Evolutionary conservation across 2,329 filamentous ascomycete genomes (phyloP).

Genomic region (Rhynchosporium graminicola): DNA sequence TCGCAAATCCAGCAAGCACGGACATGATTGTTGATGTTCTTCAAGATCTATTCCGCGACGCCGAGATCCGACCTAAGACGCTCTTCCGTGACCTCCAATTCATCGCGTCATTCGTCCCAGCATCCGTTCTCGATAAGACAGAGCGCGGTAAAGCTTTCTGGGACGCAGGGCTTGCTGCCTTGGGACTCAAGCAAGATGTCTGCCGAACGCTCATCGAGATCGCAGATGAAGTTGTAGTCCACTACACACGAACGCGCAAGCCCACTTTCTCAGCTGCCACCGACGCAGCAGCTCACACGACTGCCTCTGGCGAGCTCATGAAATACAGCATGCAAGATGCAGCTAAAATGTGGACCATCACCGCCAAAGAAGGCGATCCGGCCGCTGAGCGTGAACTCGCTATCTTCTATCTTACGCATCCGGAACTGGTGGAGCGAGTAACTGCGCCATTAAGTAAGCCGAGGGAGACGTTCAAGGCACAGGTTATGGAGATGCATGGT

Average conservation of each 20-base stretch:
- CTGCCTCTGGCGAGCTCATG: constrained; percentile 47
- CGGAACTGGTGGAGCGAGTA: constrained; percentile 77
- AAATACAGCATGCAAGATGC: constrained; percentile 77
- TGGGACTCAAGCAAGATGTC: constrained; percentile 81
- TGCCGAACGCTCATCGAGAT: constrained; percentile 70
- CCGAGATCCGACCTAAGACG: constrained; percentile 72
- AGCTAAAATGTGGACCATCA: constrained; percentile 87
- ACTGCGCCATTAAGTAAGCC: constrained; percentile 83
- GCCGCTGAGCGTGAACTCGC: constrained; percentile 91
- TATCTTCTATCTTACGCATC: constrained; percentile 89
- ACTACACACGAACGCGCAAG: constrained; percentile 66
- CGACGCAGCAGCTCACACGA: constrained; percentile 36
- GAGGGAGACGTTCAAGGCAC: constrained; percentile 85
- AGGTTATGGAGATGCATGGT: constrained; percentile 73
- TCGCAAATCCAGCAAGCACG: constrained; percentile 41
- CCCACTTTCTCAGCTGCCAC: constrained; percentile 33
- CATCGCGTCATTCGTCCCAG: constrained; percentile 65
- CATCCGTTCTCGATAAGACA: constrained; percentile 60
- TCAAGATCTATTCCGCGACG: constrained; percentile 65
- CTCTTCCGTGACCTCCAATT: constrained; percentile 81
- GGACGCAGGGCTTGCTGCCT: constrained; percentile 81
- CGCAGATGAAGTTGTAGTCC: constrained; percentile 66
- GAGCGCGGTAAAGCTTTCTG: constrained; percentile 74
- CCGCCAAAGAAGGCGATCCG: constrained; percentile 86
- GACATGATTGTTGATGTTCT: constrained; percentile 65